A percentile compares a stretch with the other conserved stretches of the same genome.
Conservation (phyloP, 768 basidiomycete species). For the Candolleomyces aberdarensis region DNA sequence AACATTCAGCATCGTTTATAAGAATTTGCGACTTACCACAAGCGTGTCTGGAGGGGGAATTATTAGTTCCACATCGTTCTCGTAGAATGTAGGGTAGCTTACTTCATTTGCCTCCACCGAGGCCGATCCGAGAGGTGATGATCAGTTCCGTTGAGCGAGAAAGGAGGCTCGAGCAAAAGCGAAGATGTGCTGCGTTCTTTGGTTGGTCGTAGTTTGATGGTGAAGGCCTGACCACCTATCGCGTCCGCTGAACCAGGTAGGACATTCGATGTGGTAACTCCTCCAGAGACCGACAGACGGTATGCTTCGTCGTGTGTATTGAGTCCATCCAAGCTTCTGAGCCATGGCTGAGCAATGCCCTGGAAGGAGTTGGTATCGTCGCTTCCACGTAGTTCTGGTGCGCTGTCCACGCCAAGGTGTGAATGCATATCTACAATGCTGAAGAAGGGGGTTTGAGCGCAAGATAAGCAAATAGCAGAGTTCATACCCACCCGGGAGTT, state of each 20-base stretch:
- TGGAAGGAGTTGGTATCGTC: slow-evolving; percentile 54
- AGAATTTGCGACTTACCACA: slow-evolving; percentile 34
- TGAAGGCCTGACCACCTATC: slow-evolving; percentile 80
- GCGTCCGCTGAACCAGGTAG: slow-evolving; percentile 71
- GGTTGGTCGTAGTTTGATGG: slow-evolving; percentile 76
- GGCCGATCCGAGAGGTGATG: slow-evolving; percentile 37
- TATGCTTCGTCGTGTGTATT: slow-evolving; percentile 78
- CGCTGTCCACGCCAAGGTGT: slow-evolving; percentile 42
- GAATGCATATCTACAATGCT: slow-evolving; percentile 48
- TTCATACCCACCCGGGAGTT: slow-evolving; percentile 54
- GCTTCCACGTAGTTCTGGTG: slow-evolving; percentile 27
- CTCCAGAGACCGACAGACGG: slow-evolving; percentile 62
- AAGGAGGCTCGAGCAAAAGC: slow-evolving; percentile 78
- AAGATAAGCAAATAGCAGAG: background rate
- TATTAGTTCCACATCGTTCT: background rate
- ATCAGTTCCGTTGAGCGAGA: slow-evolving; percentile 40
- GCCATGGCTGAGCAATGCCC: slow-evolving; percentile 47
- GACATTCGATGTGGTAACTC: slow-evolving; percentile 74
- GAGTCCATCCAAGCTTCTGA: slow-evolving; percentile 68
- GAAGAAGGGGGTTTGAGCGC: slow-evolving; percentile 2
- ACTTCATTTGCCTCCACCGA: slow-evolving; percentile 77
- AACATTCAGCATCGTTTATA: background rate
- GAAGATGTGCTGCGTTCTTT: slow-evolving; percentile 66
- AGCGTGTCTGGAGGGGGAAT: slow-evolving; percentile 34
- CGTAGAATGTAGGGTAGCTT: slow-evolving; percentile 15